A percentile compares a stretch with the other conserved stretches of the same genome.
phyloP scores from a whole-genome alignment of 2,329 filamentous ascomycete genomes.

The Fusarium sp. region DNA sequence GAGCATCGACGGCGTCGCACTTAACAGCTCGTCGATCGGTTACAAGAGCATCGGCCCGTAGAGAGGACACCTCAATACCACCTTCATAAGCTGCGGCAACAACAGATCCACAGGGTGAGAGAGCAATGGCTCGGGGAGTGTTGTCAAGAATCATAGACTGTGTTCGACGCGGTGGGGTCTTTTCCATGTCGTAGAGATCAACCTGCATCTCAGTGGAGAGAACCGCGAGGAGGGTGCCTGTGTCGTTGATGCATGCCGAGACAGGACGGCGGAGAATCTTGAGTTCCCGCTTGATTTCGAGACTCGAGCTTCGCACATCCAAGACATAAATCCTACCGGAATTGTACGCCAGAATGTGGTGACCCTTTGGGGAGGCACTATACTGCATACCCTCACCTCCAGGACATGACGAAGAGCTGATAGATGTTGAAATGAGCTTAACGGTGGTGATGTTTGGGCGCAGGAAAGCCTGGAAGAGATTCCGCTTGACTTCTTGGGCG shows the following conservation, averaged over 20 bases:
- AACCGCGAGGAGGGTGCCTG: constrained; percentile 80
- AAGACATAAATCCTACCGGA: constrained; percentile 86
- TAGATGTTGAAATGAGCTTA: constrained; percentile 84
- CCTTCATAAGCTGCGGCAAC: constrained; percentile 87
- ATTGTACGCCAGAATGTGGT: constrained; percentile 82
- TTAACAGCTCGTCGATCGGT: constrained; percentile 81
- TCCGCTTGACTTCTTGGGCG: constrained; percentile 76
- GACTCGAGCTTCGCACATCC: constrained; percentile 68
- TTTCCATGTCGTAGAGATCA: constrained; percentile 81
- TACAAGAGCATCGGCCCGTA: constrained; percentile 70
- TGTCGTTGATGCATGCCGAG: constrained; percentile 81
- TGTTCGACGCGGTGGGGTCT: constrained; percentile 73
- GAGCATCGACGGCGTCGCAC: constrained; percentile 78
- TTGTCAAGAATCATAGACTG: constrained; percentile 83
- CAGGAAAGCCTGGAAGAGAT: constrained; percentile 80
- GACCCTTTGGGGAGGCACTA: constrained; percentile 78
- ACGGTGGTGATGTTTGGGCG: constrained; percentile 77
- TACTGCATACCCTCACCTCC: constrained; percentile 90
- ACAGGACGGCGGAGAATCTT: constrained; percentile 81
- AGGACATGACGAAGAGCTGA: constrained; percentile 84
- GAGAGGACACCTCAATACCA: constrained; percentile 87
- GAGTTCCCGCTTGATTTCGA: constrained; percentile 78
- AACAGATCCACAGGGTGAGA: constrained; percentile 85
- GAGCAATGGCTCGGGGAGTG: constrained; percentile 78
- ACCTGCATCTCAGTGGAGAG: constrained; percentile 85